Percentiles rank a stretch among this genome's conserved stretches.
These are phyloP conservation scores for Babesia ovis DNA, from an alignment of 169 alveolate genomes.

Conservation along the genomic window DNA sequence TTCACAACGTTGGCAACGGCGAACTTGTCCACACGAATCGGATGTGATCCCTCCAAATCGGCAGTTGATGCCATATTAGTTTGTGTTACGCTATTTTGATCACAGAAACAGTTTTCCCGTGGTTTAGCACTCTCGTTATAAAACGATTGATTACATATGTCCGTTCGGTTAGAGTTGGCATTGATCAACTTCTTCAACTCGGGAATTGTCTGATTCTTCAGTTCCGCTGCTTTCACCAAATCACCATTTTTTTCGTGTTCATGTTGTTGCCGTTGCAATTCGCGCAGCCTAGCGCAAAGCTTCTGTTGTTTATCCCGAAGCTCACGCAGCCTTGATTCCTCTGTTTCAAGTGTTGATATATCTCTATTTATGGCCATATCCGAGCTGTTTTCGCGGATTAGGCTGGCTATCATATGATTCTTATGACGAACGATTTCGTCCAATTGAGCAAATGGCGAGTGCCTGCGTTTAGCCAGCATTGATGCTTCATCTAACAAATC, in stretches of 20 bases:
- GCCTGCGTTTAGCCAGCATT: constrained; percentile 21
- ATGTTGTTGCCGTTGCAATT: constrained; percentile 38
- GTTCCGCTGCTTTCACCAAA: constrained; percentile 14
- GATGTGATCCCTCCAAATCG: neutral
- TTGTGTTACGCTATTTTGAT: neutral
- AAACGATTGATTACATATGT: no score
- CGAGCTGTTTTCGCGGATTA: neutral
- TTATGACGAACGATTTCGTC: neutral
- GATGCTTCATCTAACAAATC: constrained; percentile 71
- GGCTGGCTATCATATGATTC: neutral
- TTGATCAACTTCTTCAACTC: neutral
- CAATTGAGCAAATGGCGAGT: neutral
- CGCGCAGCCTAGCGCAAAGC: constrained; percentile 27
- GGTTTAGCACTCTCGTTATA: neutral
- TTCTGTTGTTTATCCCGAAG: neutral
- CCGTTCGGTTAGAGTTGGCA: neutral
- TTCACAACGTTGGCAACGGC: constrained; percentile 75
- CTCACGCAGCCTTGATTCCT: neutral
- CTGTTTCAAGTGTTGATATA: neutral
- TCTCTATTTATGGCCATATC: neutral
- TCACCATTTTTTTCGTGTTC: constrained; percentile 17
- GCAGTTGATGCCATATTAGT: neutral
- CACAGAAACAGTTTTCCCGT: neutral
- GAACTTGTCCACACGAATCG: constrained; percentile 66
- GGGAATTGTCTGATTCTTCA: constrained; percentile 15